Evolutionary conservation across 169 alveolate genomes (phyloP), one percentile per base, ranked within the genome.

Genomic region (Eimeria acervulina): DNA sequence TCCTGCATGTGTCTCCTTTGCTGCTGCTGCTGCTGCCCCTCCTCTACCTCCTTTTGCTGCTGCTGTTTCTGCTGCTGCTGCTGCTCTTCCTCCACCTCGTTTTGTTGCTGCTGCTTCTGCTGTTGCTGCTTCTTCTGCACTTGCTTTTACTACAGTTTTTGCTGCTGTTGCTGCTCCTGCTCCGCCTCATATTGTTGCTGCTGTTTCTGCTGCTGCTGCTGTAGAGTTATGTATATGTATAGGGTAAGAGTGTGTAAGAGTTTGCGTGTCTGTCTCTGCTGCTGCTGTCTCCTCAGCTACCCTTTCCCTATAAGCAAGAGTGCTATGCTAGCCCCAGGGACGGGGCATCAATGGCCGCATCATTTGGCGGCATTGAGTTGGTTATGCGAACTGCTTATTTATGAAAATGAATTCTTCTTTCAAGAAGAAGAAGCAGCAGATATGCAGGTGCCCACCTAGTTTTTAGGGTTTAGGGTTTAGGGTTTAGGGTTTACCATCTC

Each of bases 271-370:
- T n/a, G 2, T 70, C 81, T 70, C 72, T 26, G 72, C 36, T 15
- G 31, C 72, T 61, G 72, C 38, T 61, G 72, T 26, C 36, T n/a
- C 2, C 36, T 33, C 66, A 94, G 98, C 74, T 97, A 97, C 42
- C 98, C 98, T 59, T 90, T 94, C 78, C 97, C 98, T 31, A 97
- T 97, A 17, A 96, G 97, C 31, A 97, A 96, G 78, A 96, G 98
- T 28, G 96, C 98, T 26, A 95, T 97, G 96, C 97, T 96, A 36
- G 98, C 98, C 21, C 98, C 98, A 15, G 97, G 97, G 28, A 97
- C 98, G 0, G 98, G 98, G 42, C 95, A 97, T 38, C 98, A 97
- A 68, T 97, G 98, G 97, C 97, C 97, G 52, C 98, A 97, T 21
- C 98, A 97, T 70, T 93, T 97, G 92, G 95, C 98, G 52, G 98